phyloP scores from a whole-genome alignment of 768 basidiomycete genomes.

The Pleurotus ostreatus region DNA sequence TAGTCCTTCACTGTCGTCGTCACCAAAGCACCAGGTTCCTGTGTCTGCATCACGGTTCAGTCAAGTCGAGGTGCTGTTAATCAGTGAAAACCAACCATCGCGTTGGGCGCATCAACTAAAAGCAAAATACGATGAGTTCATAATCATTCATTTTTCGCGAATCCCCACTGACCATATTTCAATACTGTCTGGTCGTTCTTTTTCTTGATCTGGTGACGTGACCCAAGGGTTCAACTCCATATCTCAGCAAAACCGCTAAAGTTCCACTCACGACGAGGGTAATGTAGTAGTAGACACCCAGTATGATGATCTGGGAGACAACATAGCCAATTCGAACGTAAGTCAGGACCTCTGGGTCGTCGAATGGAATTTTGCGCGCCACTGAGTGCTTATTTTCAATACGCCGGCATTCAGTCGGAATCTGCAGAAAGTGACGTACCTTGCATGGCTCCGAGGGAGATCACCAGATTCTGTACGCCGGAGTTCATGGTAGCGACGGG shows the following conservation, averaged over 20 bases:
- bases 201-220: slow-evolving; percentile 64
- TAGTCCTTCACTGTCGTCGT: slow-evolving; percentile 95
- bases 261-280: slow-evolving; percentile 59
- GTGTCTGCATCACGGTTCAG: slow-evolving; percentile 31
- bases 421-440: slow-evolving; percentile 31
- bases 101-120: slow-evolving; percentile 67
- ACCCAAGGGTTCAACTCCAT: slow-evolving; percentile 10
- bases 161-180: slow-evolving; percentile 74
- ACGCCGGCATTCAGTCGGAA: neutral
- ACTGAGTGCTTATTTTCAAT: slow-evolving; percentile 41
- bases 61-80: neutral
- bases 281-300: slow-evolving; percentile 78
- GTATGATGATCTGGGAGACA: slow-evolving; percentile 61
- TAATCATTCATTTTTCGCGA: neutral
- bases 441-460: slow-evolving; percentile 95
- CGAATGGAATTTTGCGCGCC: slow-evolving; percentile 87
- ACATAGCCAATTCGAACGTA: slow-evolving; percentile 87
- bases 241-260: neutral
- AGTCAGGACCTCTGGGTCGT: slow-evolving; percentile 76
- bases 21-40: slow-evolving; percentile 67
- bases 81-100: slow-evolving; percentile 57
- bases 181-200: slow-evolving; percentile 96
- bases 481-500: slow-evolving; percentile 53
- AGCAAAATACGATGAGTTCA: neutral
- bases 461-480: slow-evolving; percentile 74